Conservation (phyloP, 106 monocot genomes). For the Iris macrosiphon region DNA sequence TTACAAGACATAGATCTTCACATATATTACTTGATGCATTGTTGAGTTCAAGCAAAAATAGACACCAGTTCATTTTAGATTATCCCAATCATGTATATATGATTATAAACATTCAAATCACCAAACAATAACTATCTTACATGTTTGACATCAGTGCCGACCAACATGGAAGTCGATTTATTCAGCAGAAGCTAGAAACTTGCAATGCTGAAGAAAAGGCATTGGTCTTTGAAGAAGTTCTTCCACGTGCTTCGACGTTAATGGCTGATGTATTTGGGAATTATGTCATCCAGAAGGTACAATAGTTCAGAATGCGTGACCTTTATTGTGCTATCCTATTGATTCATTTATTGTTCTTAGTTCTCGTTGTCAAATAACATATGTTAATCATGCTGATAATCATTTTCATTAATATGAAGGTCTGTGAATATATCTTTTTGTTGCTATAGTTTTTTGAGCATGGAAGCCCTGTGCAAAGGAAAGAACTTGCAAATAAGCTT, state of each 20-base stretch:
- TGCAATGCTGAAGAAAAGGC: conserved; percentile 70
- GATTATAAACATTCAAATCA: background rate
- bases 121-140: too few species aligned
- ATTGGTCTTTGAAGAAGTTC: conserved; percentile 70
- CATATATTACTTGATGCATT: too few species aligned
- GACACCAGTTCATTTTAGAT: too few species aligned
- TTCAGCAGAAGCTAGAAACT: conserved; percentile 81
- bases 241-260: conserved; percentile 64
- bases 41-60: too few species aligned
- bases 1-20: too few species aligned
- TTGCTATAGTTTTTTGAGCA: conserved; percentile 85
- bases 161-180: conserved; percentile 88
- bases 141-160: conserved; percentile 52
- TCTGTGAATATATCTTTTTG: background rate
- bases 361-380: too few species aligned
- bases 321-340: too few species aligned
- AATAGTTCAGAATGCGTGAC: background rate
- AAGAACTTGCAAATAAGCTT: conserved; percentile 69
- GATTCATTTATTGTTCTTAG: too few species aligned
- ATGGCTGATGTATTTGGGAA: conserved; percentile 94
- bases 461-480: conserved; percentile 68
- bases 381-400: too few species aligned
- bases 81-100: background rate
- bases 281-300: conserved; percentile 86
- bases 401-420: background rate